Base-by-base conservation (phyloP, 2,329 filamentous ascomycete species). In the Emmonsiellopsis sp. region DNA sequence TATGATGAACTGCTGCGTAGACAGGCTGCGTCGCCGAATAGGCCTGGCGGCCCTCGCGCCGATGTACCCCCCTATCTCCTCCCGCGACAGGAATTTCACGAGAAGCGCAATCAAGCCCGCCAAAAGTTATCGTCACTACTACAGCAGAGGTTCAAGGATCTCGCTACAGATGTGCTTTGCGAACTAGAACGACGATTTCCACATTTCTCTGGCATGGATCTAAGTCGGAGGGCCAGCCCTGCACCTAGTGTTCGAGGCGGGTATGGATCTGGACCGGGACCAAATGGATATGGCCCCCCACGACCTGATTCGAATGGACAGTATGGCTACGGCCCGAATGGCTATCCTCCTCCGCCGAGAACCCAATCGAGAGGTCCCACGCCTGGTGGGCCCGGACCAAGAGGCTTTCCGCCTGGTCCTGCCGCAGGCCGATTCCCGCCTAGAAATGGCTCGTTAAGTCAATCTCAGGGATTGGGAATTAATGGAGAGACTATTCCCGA, bases 21-120 rank as follows among this genome's bases (percentile, higher is more conserved):
- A 58, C 91, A 97, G 70, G 81, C 87, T 59, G 77, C 78, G 50
- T 78, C 78, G 46, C 51, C 55, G 37, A 47, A 45, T 33, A 69
- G 71, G 46, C 71, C 70, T 5, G 70, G 68, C 8, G 68, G 71
- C 13, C 68, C 70, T 36, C 70, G 69, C 11, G 59, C 74, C 62
- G 68, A 79, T 68, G 64, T 77, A 60, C 88, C 89, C 2, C 74
- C 82, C 10, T 94, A 84, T 65, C 80, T 98, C 5, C 74, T 88
- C 27, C 88, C 93, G n/a, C 89, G 92, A 68, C 80, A 85, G 59
- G 86, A 84, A 58, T 97, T 97, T 71, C 93, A 98, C 69, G 90
- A 91, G 2, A 98, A 97, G 72, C 86, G 93, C 58, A 98, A 98
- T 67, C 91, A 97, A 69, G 93, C 93, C n/a, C 83, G 93, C 42